phyloP scores from a whole-genome alignment of 768 basidiomycete species.

The Leccinum pellstonianum region DNA sequence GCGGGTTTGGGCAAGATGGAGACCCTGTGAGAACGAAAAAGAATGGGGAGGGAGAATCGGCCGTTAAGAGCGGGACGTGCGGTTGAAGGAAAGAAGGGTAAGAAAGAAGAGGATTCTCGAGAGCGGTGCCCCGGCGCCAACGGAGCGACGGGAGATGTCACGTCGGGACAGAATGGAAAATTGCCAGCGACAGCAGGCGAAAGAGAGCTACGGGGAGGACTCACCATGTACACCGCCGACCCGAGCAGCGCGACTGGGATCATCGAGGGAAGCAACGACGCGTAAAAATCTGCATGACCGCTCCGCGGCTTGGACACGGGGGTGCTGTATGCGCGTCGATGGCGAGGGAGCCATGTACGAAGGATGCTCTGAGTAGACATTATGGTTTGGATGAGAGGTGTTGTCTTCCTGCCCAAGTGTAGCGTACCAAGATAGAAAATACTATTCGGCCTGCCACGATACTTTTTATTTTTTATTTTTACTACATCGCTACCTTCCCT shows the following conservation, averaged over 20 bases:
- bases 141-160: conserved; percentile 2
- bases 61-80: conserved; percentile 11
- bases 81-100: conserved; percentile 2
- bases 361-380: conserved; percentile 2
- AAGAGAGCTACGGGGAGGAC: conserved; percentile 14
- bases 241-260: conserved; percentile 75
- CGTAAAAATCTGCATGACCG: conserved; percentile 66
- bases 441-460: too few relatives aligned
- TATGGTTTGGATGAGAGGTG: neutral
- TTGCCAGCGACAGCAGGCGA: conserved; percentile 4
- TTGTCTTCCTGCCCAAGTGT: too few relatives aligned
- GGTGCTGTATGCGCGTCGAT: conserved; percentile 8
- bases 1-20: conserved; percentile 60
- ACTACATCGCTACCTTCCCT: neutral
- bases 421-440: conserved; percentile 9
- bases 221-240: conserved; percentile 74
- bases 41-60: conserved; percentile 5
- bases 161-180: neutral
- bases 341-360: neutral
- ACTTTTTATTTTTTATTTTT: neutral
- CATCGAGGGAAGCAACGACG: conserved; percentile 71
- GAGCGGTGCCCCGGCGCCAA: conserved; percentile 12
- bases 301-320: conserved; percentile 31
- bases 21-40: conserved; percentile 43
- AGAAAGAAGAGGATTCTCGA: conserved; percentile 3